Base-by-base conservation (phyloP, 163 green algal species). In the Chlorella variabilis region DNA sequence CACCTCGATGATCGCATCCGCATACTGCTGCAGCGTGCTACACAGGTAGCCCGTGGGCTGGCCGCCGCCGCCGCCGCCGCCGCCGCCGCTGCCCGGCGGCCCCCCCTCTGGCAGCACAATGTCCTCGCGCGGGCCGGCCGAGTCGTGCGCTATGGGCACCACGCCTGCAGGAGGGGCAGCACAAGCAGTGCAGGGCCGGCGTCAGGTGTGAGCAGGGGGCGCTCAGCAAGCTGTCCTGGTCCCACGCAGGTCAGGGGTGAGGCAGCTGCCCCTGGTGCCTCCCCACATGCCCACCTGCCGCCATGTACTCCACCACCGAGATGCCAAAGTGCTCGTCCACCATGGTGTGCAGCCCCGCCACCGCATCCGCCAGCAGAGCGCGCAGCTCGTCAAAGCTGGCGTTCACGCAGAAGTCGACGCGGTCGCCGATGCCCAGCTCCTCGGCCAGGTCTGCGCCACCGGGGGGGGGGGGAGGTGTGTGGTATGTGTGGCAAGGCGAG, bases 241-340 rank as follows among this genome's bases (percentile, higher is more conserved):
- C n/a, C n/a, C n/a, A n/a, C n/a, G n/a, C n/a, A n/a, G n/a, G n/a
- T n/a, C n/a, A n/a, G n/a, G n/a, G n/a, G n/a, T n/a, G n/a, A n/a
- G n/a, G n/a, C n/a, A n/a, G n/a, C n/a, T n/a, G n/a, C n/a, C n/a
- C n/a, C n/a, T n/a, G n/a, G n/a, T n/a, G n/a, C n/a, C n/a, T n/a
- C n/a, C n/a, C n/a, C 25, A 25, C 20, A 62, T 4, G 15, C 38
- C 29, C 77, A 73, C 89, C 91, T 59, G 95, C 94, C 27, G 97
- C 97, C 96, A 99, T 98, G 90, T 98, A 99, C 90, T 99, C 96
- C 21, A 99, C 97, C n/a, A 99, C 92, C 78, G 92, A 93, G 87
- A 99, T 99, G 74, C 97, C 97, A 91, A 99, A 99, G 93, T 99
- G 97, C 84, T 99, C 97, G 82, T 99, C 97, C 62, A 88, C 51